A percentile compares a stretch with the other conserved stretches of the same genome.
Conservation (phyloP, 164 flowering plant species). For the Stephania yunnanensis region DNA sequence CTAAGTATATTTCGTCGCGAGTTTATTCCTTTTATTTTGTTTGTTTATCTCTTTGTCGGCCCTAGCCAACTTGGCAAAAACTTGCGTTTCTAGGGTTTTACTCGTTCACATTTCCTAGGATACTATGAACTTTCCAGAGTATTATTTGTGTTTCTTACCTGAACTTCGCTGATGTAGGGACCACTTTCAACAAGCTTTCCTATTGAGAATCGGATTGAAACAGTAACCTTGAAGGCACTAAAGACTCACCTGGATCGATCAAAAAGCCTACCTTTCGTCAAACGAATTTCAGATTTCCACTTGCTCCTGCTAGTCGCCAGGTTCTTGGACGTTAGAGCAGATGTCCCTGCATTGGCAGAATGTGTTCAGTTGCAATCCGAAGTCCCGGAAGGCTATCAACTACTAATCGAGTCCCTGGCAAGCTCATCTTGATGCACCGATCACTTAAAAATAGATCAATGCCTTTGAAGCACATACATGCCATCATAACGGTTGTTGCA, state of each 20-base stretch:
- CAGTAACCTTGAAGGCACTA: conserved; percentile 58
- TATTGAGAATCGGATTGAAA: conserved; percentile 57
- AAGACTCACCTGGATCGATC: conserved; percentile 71
- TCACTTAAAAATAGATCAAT: background rate
- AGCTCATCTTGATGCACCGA: conserved; percentile 26
- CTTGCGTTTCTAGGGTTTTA: background rate
- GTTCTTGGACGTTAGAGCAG: conserved; percentile 58
- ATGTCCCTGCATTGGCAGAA: conserved; percentile 74
- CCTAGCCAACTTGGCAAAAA: background rate
- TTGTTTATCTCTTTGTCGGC: background rate
- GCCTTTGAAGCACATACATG: background rate
- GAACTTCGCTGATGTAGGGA: conserved; percentile 50
- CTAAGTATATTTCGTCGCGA: background rate
- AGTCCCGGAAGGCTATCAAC: conserved; percentile 81
- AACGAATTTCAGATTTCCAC: conserved; percentile 88
- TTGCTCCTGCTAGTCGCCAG: conserved; percentile 64
- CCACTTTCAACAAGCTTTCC: conserved; percentile 78
- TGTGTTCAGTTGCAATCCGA: conserved; percentile 50
- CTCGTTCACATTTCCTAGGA: background rate
- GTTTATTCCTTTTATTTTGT: background rate
- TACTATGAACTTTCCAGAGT: background rate
- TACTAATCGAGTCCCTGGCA: conserved; percentile 80
- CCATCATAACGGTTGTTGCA: background rate
- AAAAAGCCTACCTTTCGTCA: conserved; percentile 64
- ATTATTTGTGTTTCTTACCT: background rate